Evolutionary conservation across 768 basidiomycete genomes (phyloP), one percentile per base, ranked within the genome.

Genomic region (Galerina marginata): DNA sequence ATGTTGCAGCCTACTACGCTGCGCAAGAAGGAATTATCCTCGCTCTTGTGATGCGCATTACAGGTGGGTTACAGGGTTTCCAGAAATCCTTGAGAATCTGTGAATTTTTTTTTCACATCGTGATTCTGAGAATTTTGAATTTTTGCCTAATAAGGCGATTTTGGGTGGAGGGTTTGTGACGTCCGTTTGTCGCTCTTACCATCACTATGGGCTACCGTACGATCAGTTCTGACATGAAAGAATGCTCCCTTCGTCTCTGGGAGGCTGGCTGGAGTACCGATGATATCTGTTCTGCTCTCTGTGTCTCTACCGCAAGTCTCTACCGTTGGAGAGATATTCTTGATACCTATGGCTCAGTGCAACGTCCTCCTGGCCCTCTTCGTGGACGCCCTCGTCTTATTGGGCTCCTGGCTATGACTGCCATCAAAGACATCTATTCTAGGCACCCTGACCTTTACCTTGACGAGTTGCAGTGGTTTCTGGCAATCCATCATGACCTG

Each of bases 161-260:
- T n/a, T n/a, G n/a, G n/a, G n/a, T n/a, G n/a, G n/a, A n/a, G n/a
- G n/a, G n/a, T n/a, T n/a, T n/a, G n/a, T n/a, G n/a, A n/a, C n/a
- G n/a, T n/a, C n/a, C n/a, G n/a, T n/a, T n/a, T n/a, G n/a, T n/a
- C n/a, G n/a, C n/a, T n/a, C n/a, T n/a, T n/a, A n/a, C n/a, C n/a
- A n/a, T n/a, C n/a, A n/a, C n/a, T n/a, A 50, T 50, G 33, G 48
- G 6, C 48, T 50, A 36, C 12, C 48, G 29, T 9, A 2, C 16
- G 2, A 72, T 74, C 43, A 69, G 70, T 42, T 10, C 53, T 20
- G 68, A 74, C 25, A 29, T 72, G 51, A 72, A 75, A 55, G 67
- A 73, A 29, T 65, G 65, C 12, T 66, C 65, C 10, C 58, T 75
- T 26, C 11, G 49, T 3, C 65, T 74, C 1, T 71, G 66, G 61